Percentiles rank a stretch among this genome's conserved stretches.
Conservation (phyloP, 805 yeast species). For the Metschnikowia reukaufii region DNA sequence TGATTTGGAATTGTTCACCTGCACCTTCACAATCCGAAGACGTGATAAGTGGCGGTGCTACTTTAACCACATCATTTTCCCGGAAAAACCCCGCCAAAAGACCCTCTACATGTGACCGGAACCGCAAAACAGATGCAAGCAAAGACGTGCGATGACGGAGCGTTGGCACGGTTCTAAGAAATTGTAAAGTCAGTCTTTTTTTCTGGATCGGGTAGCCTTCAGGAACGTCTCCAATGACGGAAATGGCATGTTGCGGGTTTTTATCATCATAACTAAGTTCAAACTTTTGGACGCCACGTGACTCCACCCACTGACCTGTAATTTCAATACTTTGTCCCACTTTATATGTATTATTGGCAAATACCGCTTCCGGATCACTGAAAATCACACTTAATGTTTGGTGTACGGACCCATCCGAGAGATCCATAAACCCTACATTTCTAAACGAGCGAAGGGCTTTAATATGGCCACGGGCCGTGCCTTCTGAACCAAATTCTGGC, state of each 20-base stretch:
- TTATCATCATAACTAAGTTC: slow-evolving; percentile 30
- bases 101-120: slow-evolving; percentile 67
- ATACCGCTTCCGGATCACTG: slow-evolving; percentile 25
- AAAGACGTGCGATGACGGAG: slow-evolving; percentile 71
- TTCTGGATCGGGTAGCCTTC: slow-evolving; percentile 80
- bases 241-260: slow-evolving; percentile 33
- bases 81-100: slow-evolving; percentile 56
- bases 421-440: slow-evolving; percentile 74
- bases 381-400: slow-evolving; percentile 51
- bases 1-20: slow-evolving; percentile 78
- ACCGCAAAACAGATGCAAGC: slow-evolving; percentile 65
- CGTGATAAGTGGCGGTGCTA: slow-evolving; percentile 84
- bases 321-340: slow-evolving; percentile 45
- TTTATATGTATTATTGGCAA: slow-evolving; percentile 39
- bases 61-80: slow-evolving; percentile 58
- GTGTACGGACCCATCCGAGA: slow-evolving; percentile 73
- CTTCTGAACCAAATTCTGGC: slow-evolving; percentile 24
- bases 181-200: slow-evolving; percentile 65
- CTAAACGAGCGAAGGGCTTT: slow-evolving; percentile 70
- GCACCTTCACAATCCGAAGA: slow-evolving; percentile 97
- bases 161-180: slow-evolving; percentile 70
- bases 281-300: slow-evolving; percentile 33
- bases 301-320: slow-evolving; percentile 33
- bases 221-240: slow-evolving; percentile 60
- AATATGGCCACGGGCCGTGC: slow-evolving; percentile 63